Conservation (phyloP, 176 grass and related monocot genomes). For the Aegilops bicornis region DNA sequence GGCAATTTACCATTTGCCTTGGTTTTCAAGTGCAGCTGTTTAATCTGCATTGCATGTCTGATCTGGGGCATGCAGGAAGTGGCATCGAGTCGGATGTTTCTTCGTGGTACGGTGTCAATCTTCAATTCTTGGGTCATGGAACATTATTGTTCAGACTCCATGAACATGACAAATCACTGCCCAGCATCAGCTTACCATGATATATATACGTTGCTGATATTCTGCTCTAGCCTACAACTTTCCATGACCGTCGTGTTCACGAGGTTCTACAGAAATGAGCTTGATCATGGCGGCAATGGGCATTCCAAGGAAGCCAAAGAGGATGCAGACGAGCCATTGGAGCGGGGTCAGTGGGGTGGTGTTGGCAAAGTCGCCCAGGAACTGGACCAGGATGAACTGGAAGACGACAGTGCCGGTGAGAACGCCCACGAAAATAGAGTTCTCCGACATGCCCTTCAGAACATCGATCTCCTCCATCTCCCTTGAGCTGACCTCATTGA, state of each 20-base stretch:
- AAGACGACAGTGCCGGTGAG: constrained; percentile 58
- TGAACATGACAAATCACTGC: background rate
- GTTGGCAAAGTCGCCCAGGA: constrained; percentile 82
- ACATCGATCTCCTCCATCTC: constrained; percentile 88
- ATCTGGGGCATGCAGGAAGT: background rate
- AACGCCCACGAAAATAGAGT: constrained; percentile 69
- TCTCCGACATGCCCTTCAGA: constrained; percentile 57
- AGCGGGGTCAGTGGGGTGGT: constrained; percentile 53
- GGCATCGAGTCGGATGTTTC: background rate
- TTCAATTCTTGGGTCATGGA: background rate
- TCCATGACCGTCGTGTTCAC: background rate
- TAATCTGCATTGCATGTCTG: background rate
- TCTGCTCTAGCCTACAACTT: background rate
- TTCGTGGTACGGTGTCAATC: background rate
- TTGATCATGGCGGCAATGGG: constrained; percentile 75
- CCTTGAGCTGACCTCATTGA: constrained; percentile 87
- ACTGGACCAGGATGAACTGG: constrained; percentile 87
- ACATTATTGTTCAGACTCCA: background rate
- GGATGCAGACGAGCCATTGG: constrained; percentile 56
- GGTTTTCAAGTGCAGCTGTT: background rate
- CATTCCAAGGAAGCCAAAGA: constrained; percentile 83
- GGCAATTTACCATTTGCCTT: background rate
- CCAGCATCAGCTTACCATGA: background rate
- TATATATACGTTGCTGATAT: background rate
- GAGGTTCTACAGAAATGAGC: constrained; percentile 52